A percentile compares a stretch with the other conserved stretches of the same genome.
Evolutionary conservation across 805 yeast genomes (phyloP).

Genomic region (Pichia eremophila): DNA sequence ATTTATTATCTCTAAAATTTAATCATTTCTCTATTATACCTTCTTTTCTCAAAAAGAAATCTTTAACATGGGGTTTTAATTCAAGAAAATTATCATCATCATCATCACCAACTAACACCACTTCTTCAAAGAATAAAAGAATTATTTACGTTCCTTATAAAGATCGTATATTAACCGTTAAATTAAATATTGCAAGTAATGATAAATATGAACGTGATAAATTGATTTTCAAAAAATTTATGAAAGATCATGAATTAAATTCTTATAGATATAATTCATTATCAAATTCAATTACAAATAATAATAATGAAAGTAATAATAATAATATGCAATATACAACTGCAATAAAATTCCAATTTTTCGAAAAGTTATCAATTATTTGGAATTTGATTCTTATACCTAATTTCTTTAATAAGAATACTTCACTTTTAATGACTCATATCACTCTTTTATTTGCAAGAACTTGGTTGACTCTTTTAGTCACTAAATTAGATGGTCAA

Average conservation of each 20-base stretch:
- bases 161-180: constrained; percentile 29
- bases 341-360: constrained; percentile 43
- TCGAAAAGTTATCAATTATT: constrained; percentile 63
- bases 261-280: background rate
- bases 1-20: constrained; percentile 9
- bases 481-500: constrained; percentile 87
- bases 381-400: constrained; percentile 77
- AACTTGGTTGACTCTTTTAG: constrained; percentile 78
- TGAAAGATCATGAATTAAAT: constrained; percentile 21
- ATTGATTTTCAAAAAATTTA: constrained; percentile 40
- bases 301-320: background rate
- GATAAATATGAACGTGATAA: constrained; percentile 50
- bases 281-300: background rate
- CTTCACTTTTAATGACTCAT: constrained; percentile 58
- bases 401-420: constrained; percentile 53
- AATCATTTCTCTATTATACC: no score
- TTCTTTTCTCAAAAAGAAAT: no score
- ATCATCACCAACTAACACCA: background rate
- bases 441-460: constrained; percentile 66
- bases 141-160: constrained; percentile 42
- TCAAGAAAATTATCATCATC: no score
- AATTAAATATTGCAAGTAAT: constrained; percentile 33
- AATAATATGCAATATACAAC: no score
- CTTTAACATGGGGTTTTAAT: background rate
- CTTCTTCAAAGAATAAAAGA: constrained; percentile 20